Base-by-base conservation (phyloP, 805 yeast species). In the Ogataea kodamae region DNA sequence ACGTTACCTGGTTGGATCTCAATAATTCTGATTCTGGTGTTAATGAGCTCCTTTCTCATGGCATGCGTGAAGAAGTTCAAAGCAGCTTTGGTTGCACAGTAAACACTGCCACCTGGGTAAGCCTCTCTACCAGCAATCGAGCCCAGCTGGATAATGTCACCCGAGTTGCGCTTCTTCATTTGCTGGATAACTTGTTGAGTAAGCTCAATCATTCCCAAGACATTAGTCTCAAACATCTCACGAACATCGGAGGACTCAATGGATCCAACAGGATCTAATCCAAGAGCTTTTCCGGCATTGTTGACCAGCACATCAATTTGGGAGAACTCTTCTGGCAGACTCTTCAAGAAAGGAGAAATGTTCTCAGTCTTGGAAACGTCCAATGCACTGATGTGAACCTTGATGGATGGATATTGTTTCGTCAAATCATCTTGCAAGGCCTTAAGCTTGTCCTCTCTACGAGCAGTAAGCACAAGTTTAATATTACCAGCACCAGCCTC, bases 171-270 rank as follows among this genome's bases (percentile, higher is more conserved):
- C 37, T 68, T 67, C 54, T 81, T 78, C 72, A 89, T 75, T 31
- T 74, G 72, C 24, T 81, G 80, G 28, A 90, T 61, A 16, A 88
- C 70, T 5, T 81, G 77, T 59, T 90, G 96, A 5, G 96, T 88
- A 42, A 89, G 61, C 18, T 81, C 75, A 40, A 89, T 83, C 59
- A 89, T 67, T 3, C 96, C 97, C 37, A 86, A 55, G 3, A 90
- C 96, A 53, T 89, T 90, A 39, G 96, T 87, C 50, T 81, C 70
- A 61, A 85, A 79, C 87, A 87, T 86, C 28, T 71, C 76, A 29
- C 70, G 67, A 28, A 87, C 74, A 52, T 88, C 96, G 5, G 62
- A 61, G n/a, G 68, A 60, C 1, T 61, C 59, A 42, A 90, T 77
- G 4, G 65, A 62, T 10, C 96, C 96, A 35, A 88, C 81, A 35